Conservation (phyloP, 768 basidiomycete species). For the Panus rudis region DNA sequence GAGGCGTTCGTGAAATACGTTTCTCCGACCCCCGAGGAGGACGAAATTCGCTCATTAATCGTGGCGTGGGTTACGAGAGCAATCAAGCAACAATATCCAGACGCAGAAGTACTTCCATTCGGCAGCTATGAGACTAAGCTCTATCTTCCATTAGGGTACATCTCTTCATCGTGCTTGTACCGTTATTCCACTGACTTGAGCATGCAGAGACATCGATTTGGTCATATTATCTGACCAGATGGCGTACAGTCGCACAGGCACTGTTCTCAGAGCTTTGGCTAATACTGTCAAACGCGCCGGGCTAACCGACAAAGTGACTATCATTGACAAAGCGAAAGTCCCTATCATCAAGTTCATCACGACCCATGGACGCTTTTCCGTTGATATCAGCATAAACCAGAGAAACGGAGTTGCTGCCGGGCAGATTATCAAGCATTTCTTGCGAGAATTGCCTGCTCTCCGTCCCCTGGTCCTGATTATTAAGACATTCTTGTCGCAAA, state of each 20-base stretch:
- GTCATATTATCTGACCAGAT: conserved; percentile 78
- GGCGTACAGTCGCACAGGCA: conserved; percentile 60
- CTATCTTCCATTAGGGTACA: conserved; percentile 89
- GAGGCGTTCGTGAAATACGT: conserved; percentile 82
- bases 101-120: conserved; percentile 80
- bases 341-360: conserved; percentile 97
- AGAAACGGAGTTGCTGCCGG: conserved; percentile 76
- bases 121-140: conserved; percentile 91
- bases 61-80: conserved; percentile 64
- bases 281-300: conserved; percentile 64
- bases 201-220: conserved; percentile 83
- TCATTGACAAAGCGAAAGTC: conserved; percentile 91
- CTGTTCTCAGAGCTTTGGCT: conserved; percentile 71
- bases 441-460: conserved; percentile 70
- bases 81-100: conserved; percentile 60
- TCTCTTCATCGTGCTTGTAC: conserved; percentile 6
- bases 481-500: conserved; percentile 84
- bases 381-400: conserved; percentile 94
- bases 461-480: conserved; percentile 79
- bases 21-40: conserved; percentile 78
- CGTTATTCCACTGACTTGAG: conserved; percentile 1
- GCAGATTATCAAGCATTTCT: conserved; percentile 72
- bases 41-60: conserved; percentile 73
- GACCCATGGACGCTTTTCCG: conserved; percentile 69
- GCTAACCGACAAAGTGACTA: conserved; percentile 74